Evolutionary conservation across 1,284 basidiomycete species (phyloP).

Genomic region (Leccinum pallidistipes): DNA sequence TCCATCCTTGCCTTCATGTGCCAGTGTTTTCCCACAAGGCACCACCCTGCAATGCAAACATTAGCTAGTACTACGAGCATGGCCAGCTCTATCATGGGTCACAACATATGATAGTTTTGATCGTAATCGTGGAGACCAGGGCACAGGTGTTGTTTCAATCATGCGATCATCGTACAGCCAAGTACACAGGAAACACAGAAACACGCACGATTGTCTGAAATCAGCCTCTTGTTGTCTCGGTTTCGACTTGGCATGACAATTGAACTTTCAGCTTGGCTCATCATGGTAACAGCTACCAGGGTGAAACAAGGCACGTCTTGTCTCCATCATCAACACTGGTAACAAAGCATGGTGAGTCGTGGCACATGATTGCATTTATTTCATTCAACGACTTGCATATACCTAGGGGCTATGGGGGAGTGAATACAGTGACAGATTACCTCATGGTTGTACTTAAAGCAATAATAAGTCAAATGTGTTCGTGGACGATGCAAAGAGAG

Average conservation of each 20-base stretch:
- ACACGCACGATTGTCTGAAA: neutral
- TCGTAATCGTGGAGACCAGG: neutral
- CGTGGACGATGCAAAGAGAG: conserved; percentile 22
- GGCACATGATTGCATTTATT: conserved; percentile 20
- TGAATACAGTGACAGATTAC: conserved; percentile 34
- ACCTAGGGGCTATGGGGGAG: conserved; percentile 17
- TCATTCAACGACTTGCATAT: conserved; percentile 17
- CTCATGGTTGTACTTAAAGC: conserved; percentile 23
- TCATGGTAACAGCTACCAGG: neutral
- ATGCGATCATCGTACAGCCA: neutral
- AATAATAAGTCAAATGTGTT: conserved; percentile 26
- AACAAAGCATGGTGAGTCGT: neutral
- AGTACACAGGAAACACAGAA: neutral
- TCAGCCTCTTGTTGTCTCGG: neutral
- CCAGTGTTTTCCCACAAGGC: no score
- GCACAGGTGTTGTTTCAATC: neutral
- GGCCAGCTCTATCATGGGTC: neutral
- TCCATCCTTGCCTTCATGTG: no score
- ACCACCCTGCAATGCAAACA: no score
- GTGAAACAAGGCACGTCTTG: neutral
- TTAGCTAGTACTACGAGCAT: no score
- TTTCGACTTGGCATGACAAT: neutral
- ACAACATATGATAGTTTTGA: neutral
- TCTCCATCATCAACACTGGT: neutral
- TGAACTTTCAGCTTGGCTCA: neutral